Evolutionary conservation across 305 asterid species (phyloP).

Genomic region (Plantago rigida): DNA sequence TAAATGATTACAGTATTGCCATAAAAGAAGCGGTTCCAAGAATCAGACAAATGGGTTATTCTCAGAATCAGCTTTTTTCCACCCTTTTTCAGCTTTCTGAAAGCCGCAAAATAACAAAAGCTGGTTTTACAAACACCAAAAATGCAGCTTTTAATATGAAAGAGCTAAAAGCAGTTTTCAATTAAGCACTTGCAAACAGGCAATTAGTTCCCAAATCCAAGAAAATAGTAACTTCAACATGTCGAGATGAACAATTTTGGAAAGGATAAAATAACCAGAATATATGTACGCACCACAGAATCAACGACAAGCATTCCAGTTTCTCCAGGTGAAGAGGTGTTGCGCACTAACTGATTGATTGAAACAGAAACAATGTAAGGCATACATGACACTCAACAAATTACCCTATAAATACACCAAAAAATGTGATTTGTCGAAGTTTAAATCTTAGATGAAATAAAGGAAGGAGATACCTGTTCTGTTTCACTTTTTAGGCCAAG

Average conservation of each 20-base stretch:
- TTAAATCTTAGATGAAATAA: conserved; percentile 6
- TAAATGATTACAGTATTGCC: no score
- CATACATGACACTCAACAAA: conserved; percentile 7
- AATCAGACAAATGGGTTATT: no score
- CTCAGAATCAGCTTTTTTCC: no score
- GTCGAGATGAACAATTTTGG: no score
- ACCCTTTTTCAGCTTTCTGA: no score
- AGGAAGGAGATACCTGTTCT: conserved; percentile 55
- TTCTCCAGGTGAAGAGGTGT: conserved; percentile 7
- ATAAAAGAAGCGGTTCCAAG: no score
- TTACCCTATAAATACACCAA: conserved; percentile 17
- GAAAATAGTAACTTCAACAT: no score
- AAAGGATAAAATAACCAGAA: background rate
- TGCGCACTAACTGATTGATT: conserved; percentile 10
- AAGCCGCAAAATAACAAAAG: background rate
- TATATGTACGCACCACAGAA: conserved; percentile 8
- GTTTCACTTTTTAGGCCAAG: conserved; percentile 84
- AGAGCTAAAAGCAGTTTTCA: background rate
- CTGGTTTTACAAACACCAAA: conserved; percentile 3
- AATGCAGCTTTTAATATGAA: conserved; percentile 11
- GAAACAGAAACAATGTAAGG: conserved; percentile 11
- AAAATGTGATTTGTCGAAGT: conserved; percentile 14
- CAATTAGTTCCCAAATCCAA: no score
- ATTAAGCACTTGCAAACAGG: background rate
- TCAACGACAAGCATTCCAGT: conserved; percentile 12